phyloP scores from a whole-genome alignment of 1,139 yeast species.

The Protomyces arabidopsidicola region DNA sequence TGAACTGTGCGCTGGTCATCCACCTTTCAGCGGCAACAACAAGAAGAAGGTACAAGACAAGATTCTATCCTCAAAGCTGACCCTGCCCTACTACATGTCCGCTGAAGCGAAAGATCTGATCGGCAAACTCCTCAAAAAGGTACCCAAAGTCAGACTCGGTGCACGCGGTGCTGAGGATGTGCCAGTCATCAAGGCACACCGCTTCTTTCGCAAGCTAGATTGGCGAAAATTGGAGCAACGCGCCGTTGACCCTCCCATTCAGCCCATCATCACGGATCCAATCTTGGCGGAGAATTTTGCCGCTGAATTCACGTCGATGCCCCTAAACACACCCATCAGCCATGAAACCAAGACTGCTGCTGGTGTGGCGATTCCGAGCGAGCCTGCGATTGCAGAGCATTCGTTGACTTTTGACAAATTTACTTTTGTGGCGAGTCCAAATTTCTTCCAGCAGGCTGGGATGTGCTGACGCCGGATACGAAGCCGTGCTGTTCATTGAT shows the following conservation, averaged over 20 bases:
- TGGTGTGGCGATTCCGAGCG: conserved; percentile 8
- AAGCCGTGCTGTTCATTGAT: not conserved
- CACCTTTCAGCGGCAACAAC: conserved; percentile 90
- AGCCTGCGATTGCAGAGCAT: not conserved
- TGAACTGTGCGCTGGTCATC: conserved; percentile 84
- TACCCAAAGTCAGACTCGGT: conserved; percentile 69
- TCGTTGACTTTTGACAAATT: conserved; percentile 21
- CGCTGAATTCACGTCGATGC: conserved; percentile 77
- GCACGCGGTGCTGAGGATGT: conserved; percentile 48
- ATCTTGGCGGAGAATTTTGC: conserved; percentile 89
- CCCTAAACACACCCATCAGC: conserved; percentile 28
- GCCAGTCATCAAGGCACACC: conserved; percentile 62
- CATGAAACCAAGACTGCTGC: not conserved
- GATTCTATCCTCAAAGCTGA: conserved; percentile 67
- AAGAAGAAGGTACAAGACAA: conserved; percentile 77
- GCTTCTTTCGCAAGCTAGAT: conserved; percentile 72
- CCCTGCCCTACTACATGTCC: conserved; percentile 75
- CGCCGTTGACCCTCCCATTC: conserved; percentile 67
- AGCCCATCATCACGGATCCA: conserved; percentile 80
- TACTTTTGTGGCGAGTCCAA: conserved; percentile 25
- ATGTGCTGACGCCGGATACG: not conserved
- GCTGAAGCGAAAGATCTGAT: conserved; percentile 81
- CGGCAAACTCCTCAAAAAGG: conserved; percentile 65
- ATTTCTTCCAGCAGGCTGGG: conserved; percentile 8
- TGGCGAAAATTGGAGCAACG: conserved; percentile 63